Evolutionary conservation across 139 green algal genomes (phyloP).

Genomic region (Parachlorella kessleri): DNA sequence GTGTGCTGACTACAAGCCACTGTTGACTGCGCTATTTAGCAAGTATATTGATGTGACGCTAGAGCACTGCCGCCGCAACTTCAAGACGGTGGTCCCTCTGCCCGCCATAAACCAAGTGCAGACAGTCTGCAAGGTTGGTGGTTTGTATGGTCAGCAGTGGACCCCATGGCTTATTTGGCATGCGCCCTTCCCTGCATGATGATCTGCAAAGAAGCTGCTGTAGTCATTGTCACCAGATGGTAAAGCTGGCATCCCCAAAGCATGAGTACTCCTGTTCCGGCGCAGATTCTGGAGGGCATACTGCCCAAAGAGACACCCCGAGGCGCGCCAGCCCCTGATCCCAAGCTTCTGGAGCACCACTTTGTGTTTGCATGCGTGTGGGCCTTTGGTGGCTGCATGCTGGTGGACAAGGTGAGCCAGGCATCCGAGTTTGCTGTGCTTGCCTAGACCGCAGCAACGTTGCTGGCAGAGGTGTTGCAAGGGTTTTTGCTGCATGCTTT

Average conservation of each 20-base stretch:
- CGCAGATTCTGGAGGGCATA: slow-evolving; percentile 91
- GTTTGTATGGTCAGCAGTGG: background rate
- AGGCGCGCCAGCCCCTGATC: slow-evolving; percentile 69
- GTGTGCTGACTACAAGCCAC: slow-evolving; percentile 68
- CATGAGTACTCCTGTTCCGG: too few species aligned
- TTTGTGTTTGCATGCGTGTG: slow-evolving; percentile 95
- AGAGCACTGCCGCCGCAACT: slow-evolving; percentile 86
- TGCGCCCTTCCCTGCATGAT: too few species aligned
- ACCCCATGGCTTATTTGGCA: too few species aligned
- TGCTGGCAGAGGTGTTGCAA: too few species aligned
- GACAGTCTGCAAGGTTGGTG: slow-evolving; percentile 62
- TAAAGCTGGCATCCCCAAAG: too few species aligned
- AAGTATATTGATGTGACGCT: slow-evolving; percentile 86
- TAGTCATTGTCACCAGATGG: too few species aligned
- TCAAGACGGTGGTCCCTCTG: slow-evolving; percentile 82
- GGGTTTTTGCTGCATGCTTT: too few species aligned
- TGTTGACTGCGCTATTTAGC: slow-evolving; percentile 86
- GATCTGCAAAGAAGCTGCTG: too few species aligned
- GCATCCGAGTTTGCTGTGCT: background rate
- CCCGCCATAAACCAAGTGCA: slow-evolving; percentile 80
- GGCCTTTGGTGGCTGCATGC: slow-evolving; percentile 90
- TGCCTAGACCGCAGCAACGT: background rate
- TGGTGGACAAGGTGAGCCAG: slow-evolving; percentile 72
- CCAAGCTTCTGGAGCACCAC: slow-evolving; percentile 87
- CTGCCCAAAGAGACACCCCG: slow-evolving; percentile 69